These are phyloP conservation scores for Microcyclospora tardicrescens DNA, from an alignment of 2,329 filamentous ascomycete genomes.

Conservation along the genomic window DNA sequence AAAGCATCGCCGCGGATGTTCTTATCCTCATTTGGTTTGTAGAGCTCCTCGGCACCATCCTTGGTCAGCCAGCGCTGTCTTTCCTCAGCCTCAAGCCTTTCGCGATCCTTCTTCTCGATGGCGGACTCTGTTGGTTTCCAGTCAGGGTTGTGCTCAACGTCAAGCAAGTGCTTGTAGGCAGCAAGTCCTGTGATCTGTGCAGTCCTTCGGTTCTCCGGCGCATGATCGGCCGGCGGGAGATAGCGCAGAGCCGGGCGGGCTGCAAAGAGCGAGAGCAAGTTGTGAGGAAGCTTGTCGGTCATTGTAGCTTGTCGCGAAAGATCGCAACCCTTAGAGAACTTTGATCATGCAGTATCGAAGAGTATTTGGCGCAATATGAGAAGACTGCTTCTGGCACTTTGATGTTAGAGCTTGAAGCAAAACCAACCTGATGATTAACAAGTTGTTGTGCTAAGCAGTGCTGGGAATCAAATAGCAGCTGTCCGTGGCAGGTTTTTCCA, in stretches of 20 bases:
- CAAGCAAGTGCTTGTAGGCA: slow-evolving; percentile 58
- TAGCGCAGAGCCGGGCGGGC: slow-evolving; percentile 85
- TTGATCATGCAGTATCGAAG: too few relatives aligned
- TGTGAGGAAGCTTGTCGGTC: slow-evolving; percentile 93
- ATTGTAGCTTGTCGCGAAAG: slow-evolving; percentile 35
- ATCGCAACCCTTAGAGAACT: too few relatives aligned
- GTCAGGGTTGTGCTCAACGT: slow-evolving; percentile 60
- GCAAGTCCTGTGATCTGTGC: slow-evolving; percentile 60
- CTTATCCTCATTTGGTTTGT: slow-evolving; percentile 69
- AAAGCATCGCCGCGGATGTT: slow-evolving; percentile 89
- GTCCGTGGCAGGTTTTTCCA: too few relatives aligned
- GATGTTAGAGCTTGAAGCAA: too few relatives aligned
- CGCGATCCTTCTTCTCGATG: slow-evolving; percentile 74
- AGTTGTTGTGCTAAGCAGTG: too few relatives aligned
- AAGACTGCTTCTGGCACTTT: too few relatives aligned
- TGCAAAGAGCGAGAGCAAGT: slow-evolving; percentile 86
- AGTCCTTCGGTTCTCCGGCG: slow-evolving; percentile 70
- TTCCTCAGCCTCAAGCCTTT: slow-evolving; percentile 67
- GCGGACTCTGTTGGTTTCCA: slow-evolving; percentile 84
- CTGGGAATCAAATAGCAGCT: too few relatives aligned
- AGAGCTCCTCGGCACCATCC: slow-evolving; percentile 52
- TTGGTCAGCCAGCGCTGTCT: slow-evolving; percentile 49
- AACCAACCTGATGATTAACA: too few relatives aligned
- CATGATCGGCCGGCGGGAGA: slow-evolving; percentile 68
- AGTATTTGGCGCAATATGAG: too few relatives aligned